These are phyloP conservation scores for Draba incana DNA, from an alignment of 345 rosid genomes.

Conservation along the genomic window DNA sequence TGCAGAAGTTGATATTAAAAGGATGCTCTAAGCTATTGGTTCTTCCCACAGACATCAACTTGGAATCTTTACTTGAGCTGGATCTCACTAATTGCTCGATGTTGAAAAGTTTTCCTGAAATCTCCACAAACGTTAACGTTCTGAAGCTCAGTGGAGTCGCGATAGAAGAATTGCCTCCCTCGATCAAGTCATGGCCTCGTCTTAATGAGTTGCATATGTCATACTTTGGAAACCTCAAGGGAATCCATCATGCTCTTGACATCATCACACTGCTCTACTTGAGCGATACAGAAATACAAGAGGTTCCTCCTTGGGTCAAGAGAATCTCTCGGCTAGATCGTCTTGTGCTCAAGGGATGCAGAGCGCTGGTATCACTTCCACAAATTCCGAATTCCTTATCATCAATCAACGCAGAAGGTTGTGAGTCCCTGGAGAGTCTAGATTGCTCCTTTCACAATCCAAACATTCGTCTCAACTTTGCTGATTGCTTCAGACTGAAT, in stretches of 20 bases:
- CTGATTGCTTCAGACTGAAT: neutral
- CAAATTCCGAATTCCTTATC: neutral
- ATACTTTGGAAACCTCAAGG: neutral
- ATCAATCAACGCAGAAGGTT: neutral
- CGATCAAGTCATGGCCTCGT: neutral
- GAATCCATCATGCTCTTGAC: neutral
- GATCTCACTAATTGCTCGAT: neutral
- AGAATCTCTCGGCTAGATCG: neutral
- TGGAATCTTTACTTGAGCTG: neutral
- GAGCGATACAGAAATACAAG: neutral
- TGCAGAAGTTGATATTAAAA: neutral
- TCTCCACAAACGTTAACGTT: neutral
- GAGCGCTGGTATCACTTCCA: neutral
- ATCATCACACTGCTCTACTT: neutral
- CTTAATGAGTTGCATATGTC: neutral
- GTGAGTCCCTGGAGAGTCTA: constrained; percentile 7
- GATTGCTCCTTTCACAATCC: neutral
- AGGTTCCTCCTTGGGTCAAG: neutral
- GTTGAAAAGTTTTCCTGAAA: neutral
- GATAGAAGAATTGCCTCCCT: neutral
- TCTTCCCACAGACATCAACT: neutral
- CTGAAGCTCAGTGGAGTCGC: neutral
- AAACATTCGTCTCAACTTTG: neutral
- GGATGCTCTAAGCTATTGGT: neutral
- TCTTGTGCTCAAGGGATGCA: neutral